phyloP scores from a whole-genome alignment of 2,329 filamentous ascomycete species.

The Ophioceras dolichostomum region DNA sequence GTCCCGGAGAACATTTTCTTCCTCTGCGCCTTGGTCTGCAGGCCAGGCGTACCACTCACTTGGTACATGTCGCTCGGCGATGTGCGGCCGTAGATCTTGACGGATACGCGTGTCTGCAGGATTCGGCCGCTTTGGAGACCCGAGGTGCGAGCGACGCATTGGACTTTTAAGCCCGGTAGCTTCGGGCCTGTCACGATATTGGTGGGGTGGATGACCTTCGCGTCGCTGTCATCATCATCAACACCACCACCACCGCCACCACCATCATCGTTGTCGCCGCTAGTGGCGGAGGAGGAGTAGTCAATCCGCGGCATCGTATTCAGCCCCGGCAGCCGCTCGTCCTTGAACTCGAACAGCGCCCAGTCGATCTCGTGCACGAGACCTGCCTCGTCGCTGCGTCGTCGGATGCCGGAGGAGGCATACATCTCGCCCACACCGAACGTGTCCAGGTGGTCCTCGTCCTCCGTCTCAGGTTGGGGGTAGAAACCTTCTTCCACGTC shows the following conservation, averaged over 20 bases:
- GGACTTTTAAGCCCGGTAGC: constrained; percentile 66
- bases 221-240: too few relatives aligned
- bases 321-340: constrained; percentile 55
- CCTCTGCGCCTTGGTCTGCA: neutral
- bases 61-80: constrained; percentile 66
- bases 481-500: constrained; percentile 78
- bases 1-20: constrained; percentile 5
- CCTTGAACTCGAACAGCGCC: constrained; percentile 74
- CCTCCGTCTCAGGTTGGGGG: constrained; percentile 54
- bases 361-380: constrained; percentile 89
- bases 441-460: constrained; percentile 72
- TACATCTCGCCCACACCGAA: constrained; percentile 75
- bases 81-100: constrained; percentile 76
- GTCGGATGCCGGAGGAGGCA: constrained; percentile 78
- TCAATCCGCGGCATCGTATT: constrained; percentile 50
- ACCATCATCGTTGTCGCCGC: neutral
- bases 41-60: constrained; percentile 29
- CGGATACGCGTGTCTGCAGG: constrained; percentile 63
- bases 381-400: constrained; percentile 55
- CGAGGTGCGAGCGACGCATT: constrained; percentile 79
- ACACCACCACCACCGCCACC: too few relatives aligned
- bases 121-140: constrained; percentile 73
- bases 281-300: constrained; percentile 3
- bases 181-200: constrained; percentile 45
- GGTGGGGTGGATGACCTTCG: constrained; percentile 39